These are phyloP conservation scores for Eremothecium sinecaudum DNA, from an alignment of 1,139 yeast genomes.

Conservation along the genomic window DNA sequence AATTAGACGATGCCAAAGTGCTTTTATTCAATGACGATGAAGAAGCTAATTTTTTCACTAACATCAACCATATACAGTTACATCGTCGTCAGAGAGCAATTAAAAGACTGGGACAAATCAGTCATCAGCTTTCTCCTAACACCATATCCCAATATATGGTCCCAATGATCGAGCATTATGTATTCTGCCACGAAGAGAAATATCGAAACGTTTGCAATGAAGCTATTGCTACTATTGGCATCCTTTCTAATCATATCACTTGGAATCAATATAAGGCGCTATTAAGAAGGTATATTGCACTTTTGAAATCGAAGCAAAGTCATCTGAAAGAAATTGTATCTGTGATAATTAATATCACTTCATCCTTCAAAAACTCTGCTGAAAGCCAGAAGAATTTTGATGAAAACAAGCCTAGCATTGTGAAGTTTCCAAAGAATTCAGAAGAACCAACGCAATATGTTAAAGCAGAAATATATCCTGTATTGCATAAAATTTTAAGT, in stretches of 20 bases:
- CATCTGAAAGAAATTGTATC: constrained; percentile 51
- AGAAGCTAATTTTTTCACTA: constrained; percentile 76
- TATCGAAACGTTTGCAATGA: constrained; percentile 67
- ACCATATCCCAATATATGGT: constrained; percentile 72
- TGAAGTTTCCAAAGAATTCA: constrained; percentile 33
- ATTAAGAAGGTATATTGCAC: constrained; percentile 57
- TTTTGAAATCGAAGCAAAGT: constrained; percentile 43
- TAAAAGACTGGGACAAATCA: constrained; percentile 43
- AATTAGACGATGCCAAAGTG: constrained; percentile 57
- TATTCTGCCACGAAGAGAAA: constrained; percentile 44
- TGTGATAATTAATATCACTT: constrained; percentile 55
- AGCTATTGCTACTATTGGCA: constrained; percentile 54
- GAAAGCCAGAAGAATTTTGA: constrained; percentile 14
- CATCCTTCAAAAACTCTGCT: constrained; percentile 38
- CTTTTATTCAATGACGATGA: constrained; percentile 62
- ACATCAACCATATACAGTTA: constrained; percentile 73
- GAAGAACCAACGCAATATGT: constrained; percentile 47
- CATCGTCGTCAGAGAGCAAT: constrained; percentile 83
- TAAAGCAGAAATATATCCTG: constrained; percentile 51
- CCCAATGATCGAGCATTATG: constrained; percentile 78
- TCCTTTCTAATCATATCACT: constrained; percentile 47
- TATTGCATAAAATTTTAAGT: constrained; percentile 49
- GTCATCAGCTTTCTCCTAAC: constrained; percentile 39
- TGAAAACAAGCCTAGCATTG: constrained; percentile 16
- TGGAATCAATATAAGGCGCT: constrained; percentile 80